phyloP scores from a whole-genome alignment of 73 alveolate genomes.

The Loxodes magnus region DNA sequence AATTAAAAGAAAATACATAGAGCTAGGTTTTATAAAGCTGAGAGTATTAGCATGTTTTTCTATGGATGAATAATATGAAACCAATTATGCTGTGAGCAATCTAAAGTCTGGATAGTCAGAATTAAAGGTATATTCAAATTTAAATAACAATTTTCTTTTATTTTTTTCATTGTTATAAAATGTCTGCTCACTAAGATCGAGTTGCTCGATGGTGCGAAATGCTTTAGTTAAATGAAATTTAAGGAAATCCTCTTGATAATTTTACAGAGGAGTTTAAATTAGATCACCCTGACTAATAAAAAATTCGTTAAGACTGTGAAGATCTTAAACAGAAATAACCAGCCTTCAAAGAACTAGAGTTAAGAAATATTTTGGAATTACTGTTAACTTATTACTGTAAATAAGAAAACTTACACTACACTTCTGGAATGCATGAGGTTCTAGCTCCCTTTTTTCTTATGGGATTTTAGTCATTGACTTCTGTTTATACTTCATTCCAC shows the following conservation, averaged over 20 bases:
- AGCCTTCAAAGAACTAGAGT: slow-evolving; percentile 5
- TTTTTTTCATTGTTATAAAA: no score
- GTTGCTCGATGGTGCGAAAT: no score
- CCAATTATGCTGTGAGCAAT: no score
- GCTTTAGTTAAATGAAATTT: no score
- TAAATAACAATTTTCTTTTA: no score
- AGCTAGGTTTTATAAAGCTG: no score
- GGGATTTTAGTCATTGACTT: not conserved
- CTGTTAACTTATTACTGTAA: slow-evolving; percentile 11
- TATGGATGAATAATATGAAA: no score
- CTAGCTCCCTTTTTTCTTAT: slow-evolving; percentile 8
- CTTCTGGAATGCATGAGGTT: slow-evolving; percentile 15
- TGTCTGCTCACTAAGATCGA: no score
- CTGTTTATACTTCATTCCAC: slow-evolving; percentile 8
- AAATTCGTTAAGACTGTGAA: slow-evolving; percentile 8
- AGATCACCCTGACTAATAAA: slow-evolving; percentile 12
- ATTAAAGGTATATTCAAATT: no score
- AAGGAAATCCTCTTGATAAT: slow-evolving; percentile 5
- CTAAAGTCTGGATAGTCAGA: no score
- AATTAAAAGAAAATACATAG: no score
- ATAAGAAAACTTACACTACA: not conserved
- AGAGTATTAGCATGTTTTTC: no score
- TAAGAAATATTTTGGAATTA: not conserved
- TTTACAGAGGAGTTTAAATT: not conserved
- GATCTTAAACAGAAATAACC: not conserved